phyloP scores from a whole-genome alignment of 139 green algal genomes.

The Pycnococcus provasolii region DNA sequence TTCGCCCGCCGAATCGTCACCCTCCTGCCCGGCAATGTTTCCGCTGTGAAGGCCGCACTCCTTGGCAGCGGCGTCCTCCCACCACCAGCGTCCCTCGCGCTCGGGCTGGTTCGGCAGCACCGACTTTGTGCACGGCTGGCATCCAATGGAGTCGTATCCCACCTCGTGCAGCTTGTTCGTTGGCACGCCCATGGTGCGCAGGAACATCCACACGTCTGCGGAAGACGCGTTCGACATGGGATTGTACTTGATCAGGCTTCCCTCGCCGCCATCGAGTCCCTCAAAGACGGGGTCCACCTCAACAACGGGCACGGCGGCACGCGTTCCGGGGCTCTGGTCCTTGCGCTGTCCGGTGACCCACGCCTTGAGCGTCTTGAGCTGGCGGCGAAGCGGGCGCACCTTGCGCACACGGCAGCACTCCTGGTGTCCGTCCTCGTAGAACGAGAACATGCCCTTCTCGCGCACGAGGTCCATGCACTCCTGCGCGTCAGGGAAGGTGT shows the following conservation, averaged over 20 bases:
- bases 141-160: conserved; percentile 93
- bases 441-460: conserved; percentile 94
- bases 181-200: conserved; percentile 86
- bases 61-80: conserved; percentile 83
- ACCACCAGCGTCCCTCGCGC: conserved; percentile 97
- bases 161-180: conserved; percentile 79
- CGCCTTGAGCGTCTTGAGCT: conserved; percentile 73
- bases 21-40: conserved; percentile 5
- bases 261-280: conserved; percentile 59
- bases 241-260: conserved; percentile 96
- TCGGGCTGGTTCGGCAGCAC: conserved; percentile 94
- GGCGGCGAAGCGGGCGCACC: conserved; percentile 71
- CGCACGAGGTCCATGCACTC: conserved; percentile 80
- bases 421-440: conserved; percentile 94
- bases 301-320: conserved; percentile 68
- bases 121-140: conserved; percentile 85
- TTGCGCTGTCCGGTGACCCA: conserved; percentile 99
- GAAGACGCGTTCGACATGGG: conserved; percentile 79
- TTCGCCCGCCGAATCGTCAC: not conserved
- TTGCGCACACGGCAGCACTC: conserved; percentile 92
- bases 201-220: conserved; percentile 90
- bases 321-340: conserved; percentile 90
- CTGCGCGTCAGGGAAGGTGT: conserved; percentile 89
- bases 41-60: conserved; percentile 93
- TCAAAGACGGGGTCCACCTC: conserved; percentile 87